Evolutionary conservation across 2,329 filamentous ascomycete genomes (phyloP).

Genomic region (Fusarium verticillioides): DNA sequence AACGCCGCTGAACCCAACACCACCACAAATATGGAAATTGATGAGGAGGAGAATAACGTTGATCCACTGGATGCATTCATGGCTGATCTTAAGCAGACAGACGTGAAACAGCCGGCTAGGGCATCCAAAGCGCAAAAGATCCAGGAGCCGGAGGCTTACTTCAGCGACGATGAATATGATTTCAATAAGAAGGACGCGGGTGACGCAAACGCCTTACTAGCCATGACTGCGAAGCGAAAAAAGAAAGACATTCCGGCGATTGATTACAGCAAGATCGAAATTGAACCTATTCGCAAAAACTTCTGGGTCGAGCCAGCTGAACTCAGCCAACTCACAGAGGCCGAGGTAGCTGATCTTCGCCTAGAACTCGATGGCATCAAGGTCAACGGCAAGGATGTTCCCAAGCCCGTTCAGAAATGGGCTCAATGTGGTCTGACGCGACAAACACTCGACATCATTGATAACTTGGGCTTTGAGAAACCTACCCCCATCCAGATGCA

Average conservation of each 20-base stretch:
- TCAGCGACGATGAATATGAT: constrained; percentile 82
- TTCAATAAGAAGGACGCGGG: constrained; percentile 61
- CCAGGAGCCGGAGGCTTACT: constrained; percentile 84
- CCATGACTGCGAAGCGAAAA: constrained; percentile 75
- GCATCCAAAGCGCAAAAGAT: constrained; percentile 57
- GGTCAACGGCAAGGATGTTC: constrained; percentile 86
- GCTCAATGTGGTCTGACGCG: constrained; percentile 92
- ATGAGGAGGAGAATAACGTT: constrained; percentile 74
- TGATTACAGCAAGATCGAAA: constrained; percentile 86
- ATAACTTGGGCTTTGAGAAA: constrained; percentile 82
- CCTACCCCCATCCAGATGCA: constrained; percentile 96
- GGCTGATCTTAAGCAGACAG: constrained; percentile 72
- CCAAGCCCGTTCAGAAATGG: constrained; percentile 96
- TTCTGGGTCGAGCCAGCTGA: constrained; percentile 95
- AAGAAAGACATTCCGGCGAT: constrained; percentile 94
- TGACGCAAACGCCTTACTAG: constrained; percentile 61
- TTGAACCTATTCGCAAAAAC: constrained; percentile 88
- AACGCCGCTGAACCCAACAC: constrained; percentile 34
- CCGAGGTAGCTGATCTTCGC: constrained; percentile 83
- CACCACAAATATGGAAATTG: constrained; percentile 66
- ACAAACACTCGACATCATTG: constrained; percentile 87
- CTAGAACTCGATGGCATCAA: constrained; percentile 96
- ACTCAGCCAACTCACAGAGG: constrained; percentile 82
- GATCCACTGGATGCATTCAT: constrained; percentile 99
- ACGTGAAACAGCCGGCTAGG: constrained; percentile 55